These are phyloP conservation scores for Ophiostoma quercus DNA, from an alignment of 2,329 filamentous ascomycete genomes.

Conservation along the genomic window DNA sequence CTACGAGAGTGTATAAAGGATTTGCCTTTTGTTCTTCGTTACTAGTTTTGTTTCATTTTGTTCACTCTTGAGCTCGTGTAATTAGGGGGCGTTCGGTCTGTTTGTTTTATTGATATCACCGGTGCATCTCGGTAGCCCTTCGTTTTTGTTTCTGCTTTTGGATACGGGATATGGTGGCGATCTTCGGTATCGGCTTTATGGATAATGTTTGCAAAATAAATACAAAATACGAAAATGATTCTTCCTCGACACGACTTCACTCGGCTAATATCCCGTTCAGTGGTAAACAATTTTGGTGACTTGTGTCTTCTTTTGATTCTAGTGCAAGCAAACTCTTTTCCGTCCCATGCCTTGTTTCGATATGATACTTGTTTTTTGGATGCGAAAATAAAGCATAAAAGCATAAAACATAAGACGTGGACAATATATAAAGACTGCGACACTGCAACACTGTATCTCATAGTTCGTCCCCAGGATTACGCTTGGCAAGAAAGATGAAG, in stretches of 20 bases:
- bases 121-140: slow-evolving; percentile 16
- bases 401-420: not conserved
- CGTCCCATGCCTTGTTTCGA: not conserved
- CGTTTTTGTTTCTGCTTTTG: not conserved
- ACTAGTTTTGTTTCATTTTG: not conserved
- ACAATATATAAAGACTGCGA: not conserved
- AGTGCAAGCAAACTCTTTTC: not conserved
- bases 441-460: slow-evolving; percentile 2
- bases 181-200: not conserved
- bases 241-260: not conserved
- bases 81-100: not conserved
- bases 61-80: not conserved
- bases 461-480: slow-evolving; percentile 7
- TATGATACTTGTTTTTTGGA: not conserved
- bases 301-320: slow-evolving; percentile 6
- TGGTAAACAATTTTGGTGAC: not conserved
- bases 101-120: slow-evolving; percentile 10
- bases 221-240: not conserved
- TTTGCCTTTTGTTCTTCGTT: not conserved
- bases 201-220: slow-evolving; percentile 1
- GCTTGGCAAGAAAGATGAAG: slow-evolving; percentile 11
- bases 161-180: not conserved
- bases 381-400: not conserved
- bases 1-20: slow-evolving; percentile 28
- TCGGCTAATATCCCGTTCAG: not conserved